Evolutionary conservation across 257 asterid species (phyloP).

Genomic region (Salvia rosmarinus): DNA sequence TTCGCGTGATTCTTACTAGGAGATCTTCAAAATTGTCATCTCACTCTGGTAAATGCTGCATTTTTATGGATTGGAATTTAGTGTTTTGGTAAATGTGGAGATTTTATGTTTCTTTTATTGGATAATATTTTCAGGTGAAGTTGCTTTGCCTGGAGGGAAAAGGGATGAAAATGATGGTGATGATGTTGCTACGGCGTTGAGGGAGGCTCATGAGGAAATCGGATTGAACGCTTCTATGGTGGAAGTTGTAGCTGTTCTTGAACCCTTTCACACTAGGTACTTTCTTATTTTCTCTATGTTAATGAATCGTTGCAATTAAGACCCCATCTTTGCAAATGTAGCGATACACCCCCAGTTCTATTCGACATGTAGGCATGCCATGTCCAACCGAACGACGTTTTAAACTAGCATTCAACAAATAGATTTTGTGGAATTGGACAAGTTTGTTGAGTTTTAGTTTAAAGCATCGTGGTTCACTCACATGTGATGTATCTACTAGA

Average conservation of each 20-base stretch:
- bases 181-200: conserved; percentile 67
- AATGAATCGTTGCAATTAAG: no score
- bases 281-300: no score
- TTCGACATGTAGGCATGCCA: no score
- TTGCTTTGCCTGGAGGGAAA: conserved; percentile 87
- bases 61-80: neutral
- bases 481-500: no score
- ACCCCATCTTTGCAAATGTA: no score
- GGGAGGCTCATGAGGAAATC: conserved; percentile 91
- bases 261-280: conserved; percentile 64
- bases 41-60: conserved; percentile 57
- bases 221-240: conserved; percentile 75
- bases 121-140: conserved; percentile 61
- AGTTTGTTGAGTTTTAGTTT: no score
- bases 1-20: conserved; percentile 84
- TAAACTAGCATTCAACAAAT: no score
- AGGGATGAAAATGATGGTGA: conserved; percentile 59
- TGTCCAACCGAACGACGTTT: no score
- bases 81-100: neutral
- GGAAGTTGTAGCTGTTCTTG: conserved; percentile 67
- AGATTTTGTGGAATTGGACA: no score
- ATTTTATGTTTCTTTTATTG: neutral
- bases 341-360: no score
- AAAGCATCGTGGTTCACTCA: no score
- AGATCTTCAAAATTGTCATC: conserved; percentile 72